Conservation (phyloP, 2,329 filamentous ascomycete genomes). For the Penicillium sp. region DNA sequence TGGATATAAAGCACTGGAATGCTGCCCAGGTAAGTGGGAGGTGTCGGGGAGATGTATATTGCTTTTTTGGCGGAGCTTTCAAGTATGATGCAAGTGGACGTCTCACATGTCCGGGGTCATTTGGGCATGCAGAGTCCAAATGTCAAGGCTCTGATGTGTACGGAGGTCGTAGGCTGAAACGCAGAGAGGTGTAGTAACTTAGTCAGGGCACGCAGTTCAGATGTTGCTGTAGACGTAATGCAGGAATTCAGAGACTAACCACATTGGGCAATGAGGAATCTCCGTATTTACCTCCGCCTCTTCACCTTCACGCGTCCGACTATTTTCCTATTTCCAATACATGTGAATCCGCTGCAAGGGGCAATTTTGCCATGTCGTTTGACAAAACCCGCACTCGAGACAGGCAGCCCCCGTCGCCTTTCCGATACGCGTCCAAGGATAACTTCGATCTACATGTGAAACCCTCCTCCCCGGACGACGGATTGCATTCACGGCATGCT, state of each 20-base stretch:
- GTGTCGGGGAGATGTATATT: too few relatives aligned
- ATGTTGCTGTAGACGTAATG: neutral
- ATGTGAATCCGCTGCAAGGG: slow-evolving; percentile 11
- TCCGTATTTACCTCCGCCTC: slow-evolving; percentile 14
- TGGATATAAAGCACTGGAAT: neutral
- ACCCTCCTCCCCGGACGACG: slow-evolving; percentile 31
- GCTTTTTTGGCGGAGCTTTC: slow-evolving; percentile 7
- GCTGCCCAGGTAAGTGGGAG: neutral
- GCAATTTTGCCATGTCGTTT: slow-evolving; percentile 32
- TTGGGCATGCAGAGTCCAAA: neutral
- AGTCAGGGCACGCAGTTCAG: too few relatives aligned
- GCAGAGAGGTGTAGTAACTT: too few relatives aligned
- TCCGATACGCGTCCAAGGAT: slow-evolving; percentile 33
- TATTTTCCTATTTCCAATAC: neutral
- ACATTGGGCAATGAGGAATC: slow-evolving; percentile 25
- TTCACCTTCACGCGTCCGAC: neutral
- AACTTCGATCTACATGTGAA: slow-evolving; percentile 32
- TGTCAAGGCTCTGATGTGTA: neutral
- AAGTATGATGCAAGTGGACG: slow-evolving; percentile 6
- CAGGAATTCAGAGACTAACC: slow-evolving; percentile 15
- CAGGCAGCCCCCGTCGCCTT: slow-evolving; percentile 34
- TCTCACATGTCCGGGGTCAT: slow-evolving; percentile 24
- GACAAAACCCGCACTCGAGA: slow-evolving; percentile 31
- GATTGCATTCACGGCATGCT: slow-evolving; percentile 31
- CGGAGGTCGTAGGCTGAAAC: too few relatives aligned